These are phyloP conservation scores for Phyllosticta citriasiana DNA, from an alignment of 2,329 filamentous ascomycete species.

Conservation along the genomic window DNA sequence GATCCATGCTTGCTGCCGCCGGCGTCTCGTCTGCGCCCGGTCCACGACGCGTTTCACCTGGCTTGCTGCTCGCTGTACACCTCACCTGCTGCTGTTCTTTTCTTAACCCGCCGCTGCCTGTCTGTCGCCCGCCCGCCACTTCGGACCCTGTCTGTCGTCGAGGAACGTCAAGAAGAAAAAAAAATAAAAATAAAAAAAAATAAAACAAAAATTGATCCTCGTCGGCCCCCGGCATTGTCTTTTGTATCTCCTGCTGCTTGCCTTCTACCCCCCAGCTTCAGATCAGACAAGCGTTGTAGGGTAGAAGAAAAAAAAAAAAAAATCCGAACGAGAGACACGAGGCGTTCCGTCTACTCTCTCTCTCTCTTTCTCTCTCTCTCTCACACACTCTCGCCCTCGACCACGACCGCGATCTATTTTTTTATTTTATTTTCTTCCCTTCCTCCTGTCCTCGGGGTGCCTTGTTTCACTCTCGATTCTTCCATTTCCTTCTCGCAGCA, in stretches of 20 bases:
- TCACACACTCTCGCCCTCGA: neutral
- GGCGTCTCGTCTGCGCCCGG: conserved; percentile 11
- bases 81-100: neutral
- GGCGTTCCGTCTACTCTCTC: too few relatives aligned
- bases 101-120: conserved; percentile 14
- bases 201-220: conserved; percentile 8
- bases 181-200: neutral
- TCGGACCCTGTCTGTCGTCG: conserved; percentile 7
- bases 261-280: too few relatives aligned
- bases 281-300: neutral
- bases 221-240: conserved; percentile 6
- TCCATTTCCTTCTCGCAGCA: conserved; percentile 2
- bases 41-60: conserved; percentile 9
- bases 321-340: too few relatives aligned
- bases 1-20: conserved; percentile 12
- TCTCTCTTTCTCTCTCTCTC: too few relatives aligned
- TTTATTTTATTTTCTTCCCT: conserved; percentile 1
- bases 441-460: neutral
- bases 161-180: too few relatives aligned
- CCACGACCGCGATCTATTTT: neutral
- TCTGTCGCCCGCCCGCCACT: conserved; percentile 5
- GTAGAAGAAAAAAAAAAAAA: neutral
- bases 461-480: conserved; percentile 2
- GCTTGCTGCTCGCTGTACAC: conserved; percentile 8
- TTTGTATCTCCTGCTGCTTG: neutral